A percentile compares a stretch with the other conserved stretches of the same genome.
phyloP scores from a whole-genome alignment of 768 basidiomycete species.

The Asterophora lycoperdoides region DNA sequence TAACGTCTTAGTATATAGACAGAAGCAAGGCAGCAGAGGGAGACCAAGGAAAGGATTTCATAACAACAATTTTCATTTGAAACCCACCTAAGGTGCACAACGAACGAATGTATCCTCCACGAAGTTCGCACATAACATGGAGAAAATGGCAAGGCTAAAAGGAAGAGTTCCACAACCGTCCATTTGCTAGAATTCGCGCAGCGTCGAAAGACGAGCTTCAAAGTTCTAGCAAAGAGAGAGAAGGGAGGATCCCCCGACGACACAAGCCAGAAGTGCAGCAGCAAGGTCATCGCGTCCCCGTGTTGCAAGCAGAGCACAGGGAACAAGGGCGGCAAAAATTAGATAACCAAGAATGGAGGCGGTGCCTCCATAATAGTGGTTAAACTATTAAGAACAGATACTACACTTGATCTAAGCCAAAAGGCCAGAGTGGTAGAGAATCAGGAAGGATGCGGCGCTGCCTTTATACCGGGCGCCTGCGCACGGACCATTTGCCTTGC shows the following conservation, averaged over 20 bases:
- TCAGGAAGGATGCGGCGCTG: neutral
- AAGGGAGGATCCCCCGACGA: constrained; percentile 52
- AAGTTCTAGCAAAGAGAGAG: constrained; percentile 14
- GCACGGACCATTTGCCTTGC: constrained; percentile 20
- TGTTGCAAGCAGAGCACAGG: constrained; percentile 59
- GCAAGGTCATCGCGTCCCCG: constrained; percentile 53
- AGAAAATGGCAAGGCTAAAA: too few species aligned
- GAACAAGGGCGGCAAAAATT: constrained; percentile 50
- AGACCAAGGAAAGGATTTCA: too few species aligned
- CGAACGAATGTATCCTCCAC: too few species aligned
- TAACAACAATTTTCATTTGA: too few species aligned
- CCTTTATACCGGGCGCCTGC: constrained; percentile 5
- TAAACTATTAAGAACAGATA: constrained; percentile 92
- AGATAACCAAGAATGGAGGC: constrained; percentile 53
- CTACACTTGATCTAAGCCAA: constrained; percentile 98
- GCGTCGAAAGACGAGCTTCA: constrained; percentile 5
- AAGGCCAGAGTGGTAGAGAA: constrained; percentile 84
- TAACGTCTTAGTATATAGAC: too few species aligned
- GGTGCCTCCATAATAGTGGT: constrained; percentile 57
- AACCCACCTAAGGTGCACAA: too few species aligned
- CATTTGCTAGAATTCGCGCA: constrained; percentile 13
- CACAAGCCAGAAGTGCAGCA: constrained; percentile 54
- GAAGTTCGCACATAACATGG: neutral
- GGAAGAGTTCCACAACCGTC: neutral
- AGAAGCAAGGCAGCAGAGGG: too few species aligned